Percentiles rank a stretch among this genome's conserved stretches.
phyloP scores from a whole-genome alignment of 805 yeast species.

The Schizosaccharomyces lindneri region DNA sequence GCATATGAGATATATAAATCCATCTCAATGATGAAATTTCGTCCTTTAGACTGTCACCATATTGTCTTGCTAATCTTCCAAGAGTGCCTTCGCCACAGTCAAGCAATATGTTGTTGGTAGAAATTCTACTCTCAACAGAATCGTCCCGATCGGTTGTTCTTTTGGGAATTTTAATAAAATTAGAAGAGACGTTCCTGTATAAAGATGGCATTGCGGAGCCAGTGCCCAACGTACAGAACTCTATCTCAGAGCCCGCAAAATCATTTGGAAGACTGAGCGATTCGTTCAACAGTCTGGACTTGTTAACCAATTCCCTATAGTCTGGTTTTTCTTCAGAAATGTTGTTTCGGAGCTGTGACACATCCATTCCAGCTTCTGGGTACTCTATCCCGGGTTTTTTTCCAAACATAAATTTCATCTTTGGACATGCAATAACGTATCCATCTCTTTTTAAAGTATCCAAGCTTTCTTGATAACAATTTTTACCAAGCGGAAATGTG shows the following conservation, averaged over 20 bases:
- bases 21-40: constrained; percentile 36
- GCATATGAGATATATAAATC: constrained; percentile 65
- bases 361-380: neutral
- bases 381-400: neutral
- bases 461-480: neutral
- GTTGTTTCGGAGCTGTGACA: neutral
- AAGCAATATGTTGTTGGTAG: constrained; percentile 17
- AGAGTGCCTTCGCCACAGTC: constrained; percentile 91
- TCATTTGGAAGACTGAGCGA: neutral
- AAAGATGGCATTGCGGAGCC: neutral
- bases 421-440: neutral
- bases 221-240: neutral
- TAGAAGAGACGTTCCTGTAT: neutral
- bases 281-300: neutral
- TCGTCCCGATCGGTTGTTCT: neutral
- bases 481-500: neutral
- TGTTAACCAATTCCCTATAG: neutral
- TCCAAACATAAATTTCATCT: neutral
- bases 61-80: constrained; percentile 42
- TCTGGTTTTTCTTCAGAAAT: neutral
- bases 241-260: neutral
- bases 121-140: too few relatives aligned
- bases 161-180: neutral
- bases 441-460: neutral
- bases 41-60: constrained; percentile 21